Percentiles rank a stretch among this genome's conserved stretches.
phyloP scores from a whole-genome alignment of 805 yeast species.

The Zygosaccharomyces siamensis region DNA sequence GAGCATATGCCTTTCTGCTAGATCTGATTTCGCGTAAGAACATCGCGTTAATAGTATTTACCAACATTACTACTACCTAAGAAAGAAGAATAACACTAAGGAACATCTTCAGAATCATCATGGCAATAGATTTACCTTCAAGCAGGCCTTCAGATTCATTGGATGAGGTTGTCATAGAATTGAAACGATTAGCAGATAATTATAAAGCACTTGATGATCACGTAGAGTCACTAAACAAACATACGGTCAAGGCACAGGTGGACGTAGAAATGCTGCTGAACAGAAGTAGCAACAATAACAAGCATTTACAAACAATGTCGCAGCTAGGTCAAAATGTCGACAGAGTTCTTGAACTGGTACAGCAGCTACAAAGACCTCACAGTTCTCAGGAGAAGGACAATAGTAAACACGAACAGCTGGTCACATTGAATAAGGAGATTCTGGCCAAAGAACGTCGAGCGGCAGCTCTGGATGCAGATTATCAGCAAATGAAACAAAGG shows the following conservation, averaged over 20 bases:
- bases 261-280: conserved; percentile 15
- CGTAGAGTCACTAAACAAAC: conserved; percentile 12
- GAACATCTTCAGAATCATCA: background rate
- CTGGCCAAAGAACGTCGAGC: conserved; percentile 10
- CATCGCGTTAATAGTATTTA: background rate
- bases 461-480: conserved; percentile 6
- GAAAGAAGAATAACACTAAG: background rate
- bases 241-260: conserved; percentile 12
- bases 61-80: background rate
- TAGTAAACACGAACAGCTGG: background rate
- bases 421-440: conserved; percentile 2
- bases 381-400: conserved; percentile 1
- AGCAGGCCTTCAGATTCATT: conserved; percentile 4
- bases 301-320: conserved; percentile 15
- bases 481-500: conserved; percentile 1
- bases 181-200: conserved; percentile 10
- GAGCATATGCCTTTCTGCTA: background rate
- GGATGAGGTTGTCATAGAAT: conserved; percentile 10
- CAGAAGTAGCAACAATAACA: conserved; percentile 17
- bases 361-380: conserved; percentile 5
- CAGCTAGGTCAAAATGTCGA: conserved; percentile 12
- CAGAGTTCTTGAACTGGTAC: conserved; percentile 6
- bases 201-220: conserved; percentile 7
- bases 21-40: background rate
- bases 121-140: conserved; percentile 2